phyloP scores from a whole-genome alignment of 345 rosid species.

The Lepidium didymum region DNA sequence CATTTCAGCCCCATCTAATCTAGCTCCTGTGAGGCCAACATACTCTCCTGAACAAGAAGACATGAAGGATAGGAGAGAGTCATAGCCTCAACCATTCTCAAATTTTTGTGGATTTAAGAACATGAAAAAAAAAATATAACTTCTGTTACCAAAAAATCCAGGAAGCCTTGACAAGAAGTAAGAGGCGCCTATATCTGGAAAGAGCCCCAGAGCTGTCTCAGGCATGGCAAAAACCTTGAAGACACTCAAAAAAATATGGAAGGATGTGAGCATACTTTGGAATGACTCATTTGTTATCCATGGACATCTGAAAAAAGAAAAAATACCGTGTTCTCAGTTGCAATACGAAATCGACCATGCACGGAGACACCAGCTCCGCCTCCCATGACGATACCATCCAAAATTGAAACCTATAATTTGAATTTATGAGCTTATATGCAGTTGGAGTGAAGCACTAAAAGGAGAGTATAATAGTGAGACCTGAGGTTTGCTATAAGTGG shows the following conservation, averaged over 20 bases:
- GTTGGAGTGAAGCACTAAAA: not conserved
- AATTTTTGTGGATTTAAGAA: not conserved
- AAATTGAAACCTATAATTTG: constrained; percentile 52
- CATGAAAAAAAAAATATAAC: not conserved
- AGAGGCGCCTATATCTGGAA: constrained; percentile 84
- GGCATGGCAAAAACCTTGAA: constrained; percentile 82
- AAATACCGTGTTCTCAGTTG: constrained; percentile 67
- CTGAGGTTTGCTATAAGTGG: constrained; percentile 67
- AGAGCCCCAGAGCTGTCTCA: constrained; percentile 77
- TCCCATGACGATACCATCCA: constrained; percentile 86
- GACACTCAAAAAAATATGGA: not conserved
- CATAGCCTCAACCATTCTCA: not conserved
- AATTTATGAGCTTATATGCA: not conserved
- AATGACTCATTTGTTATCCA: not conserved
- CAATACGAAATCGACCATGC: constrained; percentile 73
- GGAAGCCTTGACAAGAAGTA: constrained; percentile 84
- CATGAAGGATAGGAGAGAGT: not conserved
- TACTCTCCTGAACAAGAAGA: constrained; percentile 50
- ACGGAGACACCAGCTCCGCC: constrained; percentile 75
- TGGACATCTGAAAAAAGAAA: constrained; percentile 1
- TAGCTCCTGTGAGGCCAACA: constrained; percentile 67
- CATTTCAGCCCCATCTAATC: constrained; percentile 85
- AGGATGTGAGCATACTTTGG: not conserved
- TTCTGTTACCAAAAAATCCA: constrained; percentile 61
- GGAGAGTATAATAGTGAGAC: constrained; percentile 19